Percentiles rank a stretch among this genome's conserved stretches.
Evolutionary conservation across 345 rosid genomes (phyloP).

Genomic region (Dimocarpus longan): DNA sequence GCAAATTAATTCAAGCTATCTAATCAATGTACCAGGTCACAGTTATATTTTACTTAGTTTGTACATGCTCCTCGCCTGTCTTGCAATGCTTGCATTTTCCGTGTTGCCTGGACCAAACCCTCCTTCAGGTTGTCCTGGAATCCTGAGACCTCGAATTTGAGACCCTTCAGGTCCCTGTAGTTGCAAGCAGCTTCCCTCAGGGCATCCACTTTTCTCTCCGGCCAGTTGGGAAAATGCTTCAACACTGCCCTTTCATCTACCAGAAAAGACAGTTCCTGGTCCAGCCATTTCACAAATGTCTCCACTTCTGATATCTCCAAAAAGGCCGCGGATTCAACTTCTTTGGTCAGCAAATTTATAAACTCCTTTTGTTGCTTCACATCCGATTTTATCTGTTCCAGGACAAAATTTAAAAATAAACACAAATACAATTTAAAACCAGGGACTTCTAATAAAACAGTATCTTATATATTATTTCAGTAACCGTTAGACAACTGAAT

Average conservation of each 20-base stretch:
- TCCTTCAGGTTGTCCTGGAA: constrained; percentile 66
- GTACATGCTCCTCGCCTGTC: constrained; percentile 98
- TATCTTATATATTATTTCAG: too few relatives aligned
- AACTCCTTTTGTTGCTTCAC: constrained; percentile 73
- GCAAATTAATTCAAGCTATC: constrained; percentile 27
- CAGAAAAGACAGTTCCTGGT: constrained; percentile 68
- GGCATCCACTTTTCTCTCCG: constrained; percentile 85
- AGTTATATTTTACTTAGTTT: constrained; percentile 32
- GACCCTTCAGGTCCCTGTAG: constrained; percentile 61
- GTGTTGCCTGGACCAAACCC: constrained; percentile 41
- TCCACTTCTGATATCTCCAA: constrained; percentile 72
- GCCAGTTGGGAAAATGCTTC: constrained; percentile 94
- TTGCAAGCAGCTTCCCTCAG: constrained; percentile 86
- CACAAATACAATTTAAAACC: not conserved
- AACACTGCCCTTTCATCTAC: constrained; percentile 97
- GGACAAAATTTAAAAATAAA: not conserved
- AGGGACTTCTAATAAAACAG: not conserved
- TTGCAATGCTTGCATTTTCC: constrained; percentile 75
- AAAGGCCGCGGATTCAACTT: constrained; percentile 70
- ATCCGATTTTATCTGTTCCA: constrained; percentile 85
- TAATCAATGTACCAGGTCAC: constrained; percentile 18
- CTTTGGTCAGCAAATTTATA: constrained; percentile 60
- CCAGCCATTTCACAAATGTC: constrained; percentile 81
- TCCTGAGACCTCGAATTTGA: constrained; percentile 62
- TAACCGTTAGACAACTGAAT: not conserved